Base-by-base conservation (phyloP, 1,284 basidiomycete species). In the Lentinus polychrous region DNA sequence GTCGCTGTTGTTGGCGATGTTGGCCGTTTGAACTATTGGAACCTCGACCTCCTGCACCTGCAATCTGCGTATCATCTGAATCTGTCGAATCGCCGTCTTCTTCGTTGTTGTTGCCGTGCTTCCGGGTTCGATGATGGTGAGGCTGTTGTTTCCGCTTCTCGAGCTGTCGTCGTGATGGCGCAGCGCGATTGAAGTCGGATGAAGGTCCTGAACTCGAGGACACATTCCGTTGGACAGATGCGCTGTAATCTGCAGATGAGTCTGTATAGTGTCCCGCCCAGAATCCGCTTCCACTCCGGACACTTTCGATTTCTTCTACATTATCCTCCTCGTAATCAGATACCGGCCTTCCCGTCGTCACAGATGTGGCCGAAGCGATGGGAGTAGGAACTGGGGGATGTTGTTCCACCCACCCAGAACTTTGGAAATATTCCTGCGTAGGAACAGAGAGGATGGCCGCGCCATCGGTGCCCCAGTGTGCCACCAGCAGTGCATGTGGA, bases 361-460 rank as follows among this genome's bases (percentile, higher is more conserved):
- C 24, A 31, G 43, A 44, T 43, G 43, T 39, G 12, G 42, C 35
- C 18, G 32, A 15, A 8, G 44, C 17, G 10, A 12, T 18, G 1
- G 52, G 37, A 15, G 44, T 27, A 5, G 45, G 23, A 14, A 49
- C 18, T 14, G 37, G 43, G 14, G 41, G 34, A 7, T 35, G 24
- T 17, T 18, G 35, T 23, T 66, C 67, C 1, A 82, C 76, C 86
- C 86, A 89, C 1, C 81, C 81, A 0, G 83, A 86, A 53, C 81
- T 82, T 57, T 91, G 88, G 58, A 89, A 86, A 63, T 91, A 91
- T 56, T 91, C 87, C 53, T 77, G 76, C 0, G 86, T 89, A 0
- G 87, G 88, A 6, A 91, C 65, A n/a, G 84, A 87, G 47, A 91
- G 74, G 2, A 85, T 79, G 0, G 87, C 88, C 1, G 83, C 83